phyloP scores from a whole-genome alignment of 805 yeast genomes.

The Metschnikowia corniflorae region DNA sequence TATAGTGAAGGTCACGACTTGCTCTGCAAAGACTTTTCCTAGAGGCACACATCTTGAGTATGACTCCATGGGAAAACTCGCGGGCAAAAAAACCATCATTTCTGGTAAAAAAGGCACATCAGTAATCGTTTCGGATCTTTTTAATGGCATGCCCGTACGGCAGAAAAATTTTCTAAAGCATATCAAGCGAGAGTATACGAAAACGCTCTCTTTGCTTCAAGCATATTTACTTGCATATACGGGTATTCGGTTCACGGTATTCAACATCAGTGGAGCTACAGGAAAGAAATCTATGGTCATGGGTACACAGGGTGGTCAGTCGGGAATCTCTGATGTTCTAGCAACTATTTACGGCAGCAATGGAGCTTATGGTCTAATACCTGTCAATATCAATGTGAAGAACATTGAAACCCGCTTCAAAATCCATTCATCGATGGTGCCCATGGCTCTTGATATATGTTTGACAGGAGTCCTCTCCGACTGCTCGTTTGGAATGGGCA shows the following conservation, averaged over 20 bases:
- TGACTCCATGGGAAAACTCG: conserved; percentile 52
- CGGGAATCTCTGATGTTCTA: conserved; percentile 47
- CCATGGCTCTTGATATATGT: conserved; percentile 5
- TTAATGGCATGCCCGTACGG: conserved; percentile 76
- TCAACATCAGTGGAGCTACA: conserved; percentile 43
- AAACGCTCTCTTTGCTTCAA: conserved; percentile 60
- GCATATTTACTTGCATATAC: conserved; percentile 62
- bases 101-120: conserved; percentile 66
- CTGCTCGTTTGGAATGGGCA: conserved; percentile 67
- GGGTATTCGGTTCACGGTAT: conserved; percentile 56
- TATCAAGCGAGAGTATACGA: conserved; percentile 65
- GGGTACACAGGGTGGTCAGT: conserved; percentile 54
- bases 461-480: conserved; percentile 65
- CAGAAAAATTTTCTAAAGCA: conserved; percentile 67
- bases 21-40: conserved; percentile 48
- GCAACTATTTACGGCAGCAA: conserved; percentile 68
- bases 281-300: conserved; percentile 51
- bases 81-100: conserved; percentile 31
- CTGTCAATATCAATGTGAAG: conserved; percentile 42
- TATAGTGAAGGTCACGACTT: conserved; percentile 47
- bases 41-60: conserved; percentile 55
- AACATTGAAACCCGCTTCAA: conserved; percentile 25
- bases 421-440: conserved; percentile 15
- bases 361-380: conserved; percentile 55
- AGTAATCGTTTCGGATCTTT: conserved; percentile 55